Conservation (phyloP, 2,329 filamentous ascomycete genomes). For the Sporothrix humicola region DNA sequence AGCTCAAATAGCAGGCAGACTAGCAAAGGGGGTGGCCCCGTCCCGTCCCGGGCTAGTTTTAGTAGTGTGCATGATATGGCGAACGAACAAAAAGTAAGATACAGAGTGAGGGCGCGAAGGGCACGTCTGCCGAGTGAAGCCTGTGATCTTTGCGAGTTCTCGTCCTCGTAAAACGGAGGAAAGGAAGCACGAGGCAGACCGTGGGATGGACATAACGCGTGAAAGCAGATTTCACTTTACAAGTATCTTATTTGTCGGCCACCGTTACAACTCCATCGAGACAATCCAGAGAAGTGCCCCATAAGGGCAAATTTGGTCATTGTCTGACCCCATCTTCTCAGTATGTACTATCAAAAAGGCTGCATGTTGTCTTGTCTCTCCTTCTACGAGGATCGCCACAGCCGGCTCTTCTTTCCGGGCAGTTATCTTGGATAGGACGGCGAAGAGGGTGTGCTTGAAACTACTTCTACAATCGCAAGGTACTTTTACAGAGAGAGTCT, state of each 20-base stretch:
- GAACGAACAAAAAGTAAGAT: neutral
- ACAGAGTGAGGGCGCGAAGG: neutral
- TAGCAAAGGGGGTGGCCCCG: constrained; percentile 19
- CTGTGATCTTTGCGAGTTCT: neutral
- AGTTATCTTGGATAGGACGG: neutral
- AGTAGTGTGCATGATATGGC: neutral
- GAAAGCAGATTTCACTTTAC: too few species aligned
- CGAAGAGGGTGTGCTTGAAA: neutral
- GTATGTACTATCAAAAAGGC: too few species aligned
- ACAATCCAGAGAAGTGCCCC: neutral
- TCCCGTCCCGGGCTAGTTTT: constrained; percentile 27
- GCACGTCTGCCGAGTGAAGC: neutral
- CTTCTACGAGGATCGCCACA: neutral
- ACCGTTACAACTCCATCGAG: neutral
- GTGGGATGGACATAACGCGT: too few species aligned
- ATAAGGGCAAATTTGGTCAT: neutral
- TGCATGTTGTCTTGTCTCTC: neutral
- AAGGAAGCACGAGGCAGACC: constrained; percentile 2
- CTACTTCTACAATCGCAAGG: too few species aligned
- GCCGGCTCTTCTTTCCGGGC: neutral
- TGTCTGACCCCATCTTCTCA: neutral
- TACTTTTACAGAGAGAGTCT: too few species aligned
- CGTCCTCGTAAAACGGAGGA: neutral
- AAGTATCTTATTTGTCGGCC: too few species aligned
- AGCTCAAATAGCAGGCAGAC: neutral